Evolutionary conservation across 2,329 filamentous ascomycete species (phyloP).

Genomic region (Colletotrichum horii): DNA sequence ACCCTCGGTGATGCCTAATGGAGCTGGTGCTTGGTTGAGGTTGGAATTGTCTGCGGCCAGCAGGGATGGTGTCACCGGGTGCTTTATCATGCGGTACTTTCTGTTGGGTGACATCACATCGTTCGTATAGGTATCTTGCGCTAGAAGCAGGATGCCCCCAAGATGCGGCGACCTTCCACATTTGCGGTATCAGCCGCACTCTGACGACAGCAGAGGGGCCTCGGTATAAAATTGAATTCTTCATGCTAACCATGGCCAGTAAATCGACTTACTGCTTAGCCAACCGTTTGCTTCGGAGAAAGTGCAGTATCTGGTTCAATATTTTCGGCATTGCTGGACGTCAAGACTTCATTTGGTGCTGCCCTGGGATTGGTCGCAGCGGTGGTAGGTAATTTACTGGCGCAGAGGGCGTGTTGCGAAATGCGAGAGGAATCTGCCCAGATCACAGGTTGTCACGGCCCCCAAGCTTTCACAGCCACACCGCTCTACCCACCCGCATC

Average conservation of each 20-base stretch:
- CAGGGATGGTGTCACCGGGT: constrained; percentile 12
- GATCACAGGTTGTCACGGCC: not conserved
- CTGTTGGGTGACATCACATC: rapidly evolving
- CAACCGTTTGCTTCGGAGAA: not conserved
- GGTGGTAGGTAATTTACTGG: not conserved
- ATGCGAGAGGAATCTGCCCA: not conserved
- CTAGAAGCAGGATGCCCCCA: not conserved
- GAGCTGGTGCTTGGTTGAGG: constrained; percentile 6
- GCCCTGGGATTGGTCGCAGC: not conserved
- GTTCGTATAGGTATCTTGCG: not conserved
- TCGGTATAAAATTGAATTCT: not conserved
- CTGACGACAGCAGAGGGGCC: constrained; percentile 8
- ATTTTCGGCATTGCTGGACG: not conserved
- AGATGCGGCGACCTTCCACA: constrained; percentile 18
- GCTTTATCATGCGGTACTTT: not conserved
- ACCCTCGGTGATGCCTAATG: not conserved
- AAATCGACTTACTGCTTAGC: not conserved
- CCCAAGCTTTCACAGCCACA: constrained; percentile 17
- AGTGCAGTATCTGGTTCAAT: not conserved
- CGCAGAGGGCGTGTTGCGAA: not conserved
- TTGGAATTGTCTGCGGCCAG: constrained; percentile 17
- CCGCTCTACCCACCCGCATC: not conserved
- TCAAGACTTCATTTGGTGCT: not conserved
- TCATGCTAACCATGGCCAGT: not conserved
- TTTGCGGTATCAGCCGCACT: constrained; percentile 15